Evolutionary conservation across 1,284 basidiomycete genomes (phyloP), one percentile per base, ranked within the genome.

Genomic region (Ganoderma sinense): DNA sequence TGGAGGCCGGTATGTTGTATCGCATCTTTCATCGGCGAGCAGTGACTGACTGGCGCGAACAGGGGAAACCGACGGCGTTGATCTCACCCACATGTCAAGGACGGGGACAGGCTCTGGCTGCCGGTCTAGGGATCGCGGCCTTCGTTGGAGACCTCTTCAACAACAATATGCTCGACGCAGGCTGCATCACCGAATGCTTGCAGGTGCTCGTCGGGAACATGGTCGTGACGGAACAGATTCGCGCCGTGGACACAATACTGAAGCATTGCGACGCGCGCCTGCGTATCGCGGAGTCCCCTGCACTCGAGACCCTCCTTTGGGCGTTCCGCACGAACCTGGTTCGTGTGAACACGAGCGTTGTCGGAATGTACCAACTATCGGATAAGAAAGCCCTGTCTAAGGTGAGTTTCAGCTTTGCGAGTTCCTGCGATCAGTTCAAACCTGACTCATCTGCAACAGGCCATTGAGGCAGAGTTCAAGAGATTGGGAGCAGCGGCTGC

Each of bases 111-210:
- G 13, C 67, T 71, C 33, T 82, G 18, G 68, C 74, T 1, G 76
- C 78, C 8, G 80, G 80, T 1, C 71, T 77, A 20, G 69, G 74
- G 5, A 69, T 81, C 33, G 75, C 77, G 26, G 65, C 74, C 0
- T 83, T 83, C 65, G 70, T 82, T 26, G 82, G 79, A 10, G 80
- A 81, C 64, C 76, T 83, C 26, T 83, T 78, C 74, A 66, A 71
- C 7, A 56, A 68, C 10, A 64, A 68, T 14, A 69, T 83, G 31
- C 53, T 80, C 31, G 64, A 74, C 26, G 67, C 71, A n/a, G 67
- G 73, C 0, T 75, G 75, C 40, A 75, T 80, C 20, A 69, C 71
- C 67, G 64, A 73, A 16, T 81, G 79, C 62, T 65, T 81, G 36
- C 70, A 75, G 13, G 71, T 78, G 39, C 70, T 82, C 11, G 66